Evolutionary conservation across 2,329 filamentous ascomycete genomes (phyloP).

Genomic region (Diaporthe helianthi): DNA sequence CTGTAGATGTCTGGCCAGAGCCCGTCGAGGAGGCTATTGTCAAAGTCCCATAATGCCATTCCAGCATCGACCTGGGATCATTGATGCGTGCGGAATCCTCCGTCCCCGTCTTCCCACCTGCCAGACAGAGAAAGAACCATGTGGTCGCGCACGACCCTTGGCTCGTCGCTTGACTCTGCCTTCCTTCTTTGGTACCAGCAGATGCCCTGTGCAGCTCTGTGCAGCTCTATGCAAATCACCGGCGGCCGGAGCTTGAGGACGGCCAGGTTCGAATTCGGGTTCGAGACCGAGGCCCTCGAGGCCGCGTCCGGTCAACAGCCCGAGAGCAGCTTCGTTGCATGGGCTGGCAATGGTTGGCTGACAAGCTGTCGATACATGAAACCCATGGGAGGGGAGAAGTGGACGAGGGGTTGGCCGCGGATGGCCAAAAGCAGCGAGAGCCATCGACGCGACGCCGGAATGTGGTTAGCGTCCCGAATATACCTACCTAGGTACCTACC

Average conservation of each 20-base stretch:
- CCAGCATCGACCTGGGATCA: constrained; percentile 6
- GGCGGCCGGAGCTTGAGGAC: constrained; percentile 1
- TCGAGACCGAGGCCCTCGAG: constrained; percentile 16
- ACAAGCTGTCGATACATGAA: constrained; percentile 20
- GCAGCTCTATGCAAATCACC: not conserved
- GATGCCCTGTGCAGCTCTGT: not conserved
- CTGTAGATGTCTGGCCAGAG: not conserved
- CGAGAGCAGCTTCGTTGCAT: constrained; percentile 13
- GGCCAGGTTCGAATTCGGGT: not conserved
- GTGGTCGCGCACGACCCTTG: not conserved
- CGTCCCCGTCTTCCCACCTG: not conserved
- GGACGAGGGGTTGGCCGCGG: not conserved
- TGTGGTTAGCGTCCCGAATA: not conserved
- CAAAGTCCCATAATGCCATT: constrained; percentile 12
- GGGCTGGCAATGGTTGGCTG: constrained; percentile 25
- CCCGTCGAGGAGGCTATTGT: constrained; percentile 1
- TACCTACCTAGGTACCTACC: not conserved
- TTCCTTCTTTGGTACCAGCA: not conserved
- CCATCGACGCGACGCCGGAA: not conserved
- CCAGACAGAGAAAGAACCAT: not conserved
- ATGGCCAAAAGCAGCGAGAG: constrained; percentile 17
- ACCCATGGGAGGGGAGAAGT: constrained; percentile 4
- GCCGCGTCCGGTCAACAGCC: constrained; percentile 7
- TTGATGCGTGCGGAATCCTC: constrained; percentile 2
- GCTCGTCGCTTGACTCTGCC: not conserved